Evolutionary conservation across 352 stramenopile genomes (phyloP).

Genomic region (Blastocystis sp.): DNA sequence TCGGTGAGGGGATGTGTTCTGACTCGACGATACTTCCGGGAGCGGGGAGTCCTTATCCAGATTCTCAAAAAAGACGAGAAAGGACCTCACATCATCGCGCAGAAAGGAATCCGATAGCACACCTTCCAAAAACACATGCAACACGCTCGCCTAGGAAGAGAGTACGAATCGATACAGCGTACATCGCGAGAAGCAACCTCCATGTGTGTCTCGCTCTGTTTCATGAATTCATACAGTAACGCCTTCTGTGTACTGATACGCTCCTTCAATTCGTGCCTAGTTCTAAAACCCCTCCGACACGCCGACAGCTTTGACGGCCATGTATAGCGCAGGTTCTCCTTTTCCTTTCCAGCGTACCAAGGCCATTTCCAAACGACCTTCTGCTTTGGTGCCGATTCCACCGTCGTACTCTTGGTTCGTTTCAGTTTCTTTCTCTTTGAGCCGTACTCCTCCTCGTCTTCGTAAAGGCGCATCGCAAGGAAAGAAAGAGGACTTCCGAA

Average conservation of each 20-base stretch:
- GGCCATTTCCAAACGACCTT: not conserved
- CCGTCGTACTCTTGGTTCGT: not conserved
- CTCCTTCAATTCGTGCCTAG: conserved; percentile 37
- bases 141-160: not conserved
- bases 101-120: not conserved
- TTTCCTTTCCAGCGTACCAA: not conserved
- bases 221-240: conserved; percentile 12
- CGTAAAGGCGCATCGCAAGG: not conserved
- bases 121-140: not conserved
- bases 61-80: conserved; percentile 1
- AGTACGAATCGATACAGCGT: too few relatives aligned
- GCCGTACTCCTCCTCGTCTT: not conserved
- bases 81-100: not conserved
- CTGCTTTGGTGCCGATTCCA: too few relatives aligned
- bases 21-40: not conserved
- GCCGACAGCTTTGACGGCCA: not conserved
- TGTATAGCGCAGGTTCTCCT: conserved; percentile 13
- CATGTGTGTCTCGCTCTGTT: not conserved
- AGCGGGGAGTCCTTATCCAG: not conserved
- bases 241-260: conserved; percentile 14
- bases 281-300: not conserved
- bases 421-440: not conserved
- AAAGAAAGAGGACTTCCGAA: not conserved
- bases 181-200: too few relatives aligned
- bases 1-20: not conserved